These are phyloP conservation scores for Kwoniella sp. DNA, from an alignment of 768 basidiomycete species.

Conservation along the genomic window DNA sequence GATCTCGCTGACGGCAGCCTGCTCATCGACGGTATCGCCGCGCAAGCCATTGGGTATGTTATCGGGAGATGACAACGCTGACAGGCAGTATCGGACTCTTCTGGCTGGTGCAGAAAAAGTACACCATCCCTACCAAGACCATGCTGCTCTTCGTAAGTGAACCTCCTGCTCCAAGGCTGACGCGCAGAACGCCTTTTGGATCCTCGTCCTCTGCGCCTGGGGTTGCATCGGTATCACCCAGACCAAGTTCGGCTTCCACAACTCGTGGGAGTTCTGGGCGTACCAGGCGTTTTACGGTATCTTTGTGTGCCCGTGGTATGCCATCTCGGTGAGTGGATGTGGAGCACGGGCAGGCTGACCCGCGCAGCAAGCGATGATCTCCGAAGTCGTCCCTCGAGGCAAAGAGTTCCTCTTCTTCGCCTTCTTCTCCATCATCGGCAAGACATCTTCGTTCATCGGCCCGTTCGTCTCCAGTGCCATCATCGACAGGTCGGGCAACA, in stretches of 20 bases:
- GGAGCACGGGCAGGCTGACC: neutral
- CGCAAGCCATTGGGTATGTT: conserved; percentile 35
- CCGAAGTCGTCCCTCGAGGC: conserved; percentile 75
- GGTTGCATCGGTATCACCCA: conserved; percentile 74
- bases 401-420: conserved; percentile 81
- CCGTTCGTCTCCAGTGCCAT: conserved; percentile 44
- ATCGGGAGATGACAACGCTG: neutral
- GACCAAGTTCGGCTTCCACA: conserved; percentile 71
- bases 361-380: conserved; percentile 47
- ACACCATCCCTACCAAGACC: conserved; percentile 36
- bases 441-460: conserved; percentile 42
- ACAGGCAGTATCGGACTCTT: conserved; percentile 36
- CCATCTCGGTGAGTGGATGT: conserved; percentile 60
- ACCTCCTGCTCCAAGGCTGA: neutral
- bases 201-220: conserved; percentile 54
- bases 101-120: conserved; percentile 40
- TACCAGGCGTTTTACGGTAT: conserved; percentile 24
- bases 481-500: conserved; percentile 39
- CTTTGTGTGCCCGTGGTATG: conserved; percentile 82
- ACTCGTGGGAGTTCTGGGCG: conserved; percentile 81
- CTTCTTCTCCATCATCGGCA: conserved; percentile 65
- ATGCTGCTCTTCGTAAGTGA: conserved; percentile 39
- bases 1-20: conserved; percentile 23
- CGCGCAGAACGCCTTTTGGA: conserved; percentile 50
- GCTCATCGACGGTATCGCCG: conserved; percentile 44